Evolutionary conservation across 2,329 filamentous ascomycete species (phyloP), one percentile per base, ranked within the genome.

Genomic region (Fusarium compactum): DNA sequence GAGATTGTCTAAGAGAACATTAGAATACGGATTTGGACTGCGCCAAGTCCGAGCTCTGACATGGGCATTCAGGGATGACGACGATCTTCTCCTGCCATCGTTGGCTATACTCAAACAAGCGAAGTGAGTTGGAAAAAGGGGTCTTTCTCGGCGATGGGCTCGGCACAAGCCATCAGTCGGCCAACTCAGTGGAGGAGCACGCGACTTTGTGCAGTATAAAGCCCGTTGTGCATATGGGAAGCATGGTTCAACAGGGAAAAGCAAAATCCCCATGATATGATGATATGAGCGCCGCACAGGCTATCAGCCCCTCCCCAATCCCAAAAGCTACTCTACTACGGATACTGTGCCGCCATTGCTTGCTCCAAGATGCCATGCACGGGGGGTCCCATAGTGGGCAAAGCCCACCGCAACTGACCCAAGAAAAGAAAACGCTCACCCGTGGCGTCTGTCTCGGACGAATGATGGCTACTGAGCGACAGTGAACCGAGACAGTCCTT

Each of bases 131-230:
- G 63, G 46, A 47, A 70, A 72, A 72, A 70, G 66, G 69, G 65
- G 66, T 70, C 69, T 58, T 22, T 53, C 45, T 72, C 66, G 66
- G 69, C 66, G 51, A 62, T 47, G 65, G 60, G 66, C 69, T 70
- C 69, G 69, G 69, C 69, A 72, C 47, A 59, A 69, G 62, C 53
- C 41, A 60, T 32, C 52, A 55, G 32, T 61, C 60, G 48, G 50
- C 51, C 46, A 58, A 58, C 68, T 67, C 70, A 41, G 41, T 25
- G 27, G 27, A 34, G 41, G 58, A 62, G 70, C 72, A 74, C 72
- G 72, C 72, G 72, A 74, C 70, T 71, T 70, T 65, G 64, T 73
- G 59, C 67, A 73, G 60, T 50, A 66, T 50, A 58, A 72, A 58
- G 60, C 51, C 58, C 46, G 54, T 58, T 15, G 47, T 69, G 69